Percentiles rank a stretch among this genome's conserved stretches.
Evolutionary conservation across 345 rosid genomes (phyloP).

Genomic region (Gossypium raimondii): DNA sequence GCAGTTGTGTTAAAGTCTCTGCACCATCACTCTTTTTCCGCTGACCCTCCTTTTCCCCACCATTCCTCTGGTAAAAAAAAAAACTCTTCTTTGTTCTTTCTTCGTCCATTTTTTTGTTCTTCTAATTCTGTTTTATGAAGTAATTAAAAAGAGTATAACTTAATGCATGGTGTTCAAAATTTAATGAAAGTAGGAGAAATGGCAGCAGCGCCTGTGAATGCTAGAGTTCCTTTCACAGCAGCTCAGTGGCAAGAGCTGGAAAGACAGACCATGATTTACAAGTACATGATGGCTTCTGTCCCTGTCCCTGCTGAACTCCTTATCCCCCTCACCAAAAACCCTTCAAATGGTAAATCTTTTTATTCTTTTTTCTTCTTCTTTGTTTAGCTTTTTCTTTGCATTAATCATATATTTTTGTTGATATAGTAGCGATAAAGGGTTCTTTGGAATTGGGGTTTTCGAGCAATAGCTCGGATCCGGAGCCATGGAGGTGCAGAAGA

Average conservation of each 20-base stretch:
- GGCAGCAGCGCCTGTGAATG: slow-evolving; percentile 34
- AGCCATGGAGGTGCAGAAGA: slow-evolving; percentile 76
- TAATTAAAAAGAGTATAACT: not conserved
- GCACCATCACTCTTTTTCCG: slow-evolving; percentile 12
- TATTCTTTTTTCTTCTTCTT: not conserved
- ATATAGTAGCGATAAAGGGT: slow-evolving; percentile 3
- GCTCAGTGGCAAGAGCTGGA: slow-evolving; percentile 62
- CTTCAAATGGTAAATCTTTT: slow-evolving; percentile 18
- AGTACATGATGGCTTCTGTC: slow-evolving; percentile 50
- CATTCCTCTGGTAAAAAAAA: slow-evolving; percentile 35
- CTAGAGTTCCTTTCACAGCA: slow-evolving; percentile 42
- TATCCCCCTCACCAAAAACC: slow-evolving; percentile 31
- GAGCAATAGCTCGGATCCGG: slow-evolving; percentile 39
- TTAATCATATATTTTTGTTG: not conserved
- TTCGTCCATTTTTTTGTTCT: not conserved
- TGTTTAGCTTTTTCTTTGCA: not conserved
- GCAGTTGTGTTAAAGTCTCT: slow-evolving; percentile 25
- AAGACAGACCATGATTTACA: slow-evolving; percentile 48
- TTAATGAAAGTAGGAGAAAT: slow-evolving; percentile 38
- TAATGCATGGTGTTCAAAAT: slow-evolving; percentile 7
- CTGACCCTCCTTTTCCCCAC: slow-evolving; percentile 34
- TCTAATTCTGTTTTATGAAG: not conserved
- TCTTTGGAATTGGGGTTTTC: slow-evolving; percentile 28
- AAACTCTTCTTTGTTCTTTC: slow-evolving; percentile 22
- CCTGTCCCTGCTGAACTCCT: slow-evolving; percentile 59